Conservation (phyloP, 1,284 basidiomycete genomes). For the Melampsora americana region DNA sequence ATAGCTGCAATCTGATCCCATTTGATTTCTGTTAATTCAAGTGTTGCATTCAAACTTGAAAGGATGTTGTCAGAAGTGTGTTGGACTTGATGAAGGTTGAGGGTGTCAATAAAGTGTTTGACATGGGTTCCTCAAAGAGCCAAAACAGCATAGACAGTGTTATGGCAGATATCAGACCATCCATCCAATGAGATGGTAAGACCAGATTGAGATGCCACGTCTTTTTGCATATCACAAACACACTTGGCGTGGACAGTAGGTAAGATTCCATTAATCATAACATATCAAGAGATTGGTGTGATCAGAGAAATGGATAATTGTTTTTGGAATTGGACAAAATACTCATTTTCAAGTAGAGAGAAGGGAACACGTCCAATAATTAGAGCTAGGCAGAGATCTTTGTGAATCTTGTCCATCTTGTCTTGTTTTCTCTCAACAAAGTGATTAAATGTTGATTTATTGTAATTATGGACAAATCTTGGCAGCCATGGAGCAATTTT, state of each 20-base stretch:
- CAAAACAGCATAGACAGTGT: background rate
- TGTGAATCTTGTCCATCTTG: background rate
- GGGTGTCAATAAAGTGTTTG: constrained; percentile 17
- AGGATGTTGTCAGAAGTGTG: constrained; percentile 21
- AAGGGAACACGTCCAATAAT: too few species aligned
- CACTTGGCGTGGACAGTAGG: too few species aligned
- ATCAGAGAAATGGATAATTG: background rate
- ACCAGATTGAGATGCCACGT: too few species aligned
- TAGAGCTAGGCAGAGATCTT: background rate
- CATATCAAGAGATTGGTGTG: background rate
- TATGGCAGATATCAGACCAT: too few species aligned
- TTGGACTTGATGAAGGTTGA: background rate
- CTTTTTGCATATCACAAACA: too few species aligned
- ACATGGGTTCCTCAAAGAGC: background rate
- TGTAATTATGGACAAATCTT: background rate
- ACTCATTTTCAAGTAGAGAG: too few species aligned
- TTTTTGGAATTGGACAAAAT: background rate
- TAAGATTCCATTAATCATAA: background rate
- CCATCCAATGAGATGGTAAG: too few species aligned
- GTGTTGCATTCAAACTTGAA: too few species aligned
- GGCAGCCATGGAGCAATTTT: too few species aligned
- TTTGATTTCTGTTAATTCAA: too few species aligned
- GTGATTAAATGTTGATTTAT: background rate
- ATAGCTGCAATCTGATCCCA: too few species aligned
- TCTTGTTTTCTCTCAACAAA: background rate